These are phyloP conservation scores for Beta macrorhiza DNA, from an alignment of 179 eudicot species.

Conservation along the genomic window DNA sequence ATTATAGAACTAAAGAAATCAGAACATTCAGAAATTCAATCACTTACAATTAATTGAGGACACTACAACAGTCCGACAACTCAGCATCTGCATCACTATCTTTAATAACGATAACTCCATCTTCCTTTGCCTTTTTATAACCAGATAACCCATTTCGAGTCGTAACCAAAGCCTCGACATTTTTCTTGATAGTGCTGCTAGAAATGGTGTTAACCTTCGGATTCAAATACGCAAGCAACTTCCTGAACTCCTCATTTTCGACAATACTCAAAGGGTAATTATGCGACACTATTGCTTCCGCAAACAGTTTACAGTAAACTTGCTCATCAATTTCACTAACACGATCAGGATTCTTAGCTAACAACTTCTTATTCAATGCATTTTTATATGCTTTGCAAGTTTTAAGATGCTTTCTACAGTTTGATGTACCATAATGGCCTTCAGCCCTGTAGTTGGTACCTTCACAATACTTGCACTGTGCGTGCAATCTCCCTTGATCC, in stretches of 20 bases:
- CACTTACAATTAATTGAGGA: neutral
- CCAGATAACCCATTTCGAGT: neutral
- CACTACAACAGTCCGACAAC: neutral
- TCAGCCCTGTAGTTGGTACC: neutral
- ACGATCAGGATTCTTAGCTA: neutral
- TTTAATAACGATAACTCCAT: neutral
- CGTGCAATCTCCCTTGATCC: neutral
- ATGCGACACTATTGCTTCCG: neutral
- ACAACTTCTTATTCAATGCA: neutral
- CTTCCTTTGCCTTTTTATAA: neutral
- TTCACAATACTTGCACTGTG: neutral
- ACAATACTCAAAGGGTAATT: neutral
- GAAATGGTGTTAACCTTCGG: neutral
- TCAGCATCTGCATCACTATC: neutral
- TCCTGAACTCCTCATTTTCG: neutral
- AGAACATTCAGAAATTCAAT: neutral
- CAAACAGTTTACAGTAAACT: neutral
- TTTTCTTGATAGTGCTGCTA: neutral
- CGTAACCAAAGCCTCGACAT: neutral
- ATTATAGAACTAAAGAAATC: too few relatives aligned
- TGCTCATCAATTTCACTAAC: neutral
- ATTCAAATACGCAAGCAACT: slow-evolving; percentile 4
- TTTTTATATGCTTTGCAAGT: neutral
- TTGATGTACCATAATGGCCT: neutral
- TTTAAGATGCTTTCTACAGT: neutral